phyloP scores from a whole-genome alignment of 1,284 basidiomycete species.

The Paramarasmius palmivorus region DNA sequence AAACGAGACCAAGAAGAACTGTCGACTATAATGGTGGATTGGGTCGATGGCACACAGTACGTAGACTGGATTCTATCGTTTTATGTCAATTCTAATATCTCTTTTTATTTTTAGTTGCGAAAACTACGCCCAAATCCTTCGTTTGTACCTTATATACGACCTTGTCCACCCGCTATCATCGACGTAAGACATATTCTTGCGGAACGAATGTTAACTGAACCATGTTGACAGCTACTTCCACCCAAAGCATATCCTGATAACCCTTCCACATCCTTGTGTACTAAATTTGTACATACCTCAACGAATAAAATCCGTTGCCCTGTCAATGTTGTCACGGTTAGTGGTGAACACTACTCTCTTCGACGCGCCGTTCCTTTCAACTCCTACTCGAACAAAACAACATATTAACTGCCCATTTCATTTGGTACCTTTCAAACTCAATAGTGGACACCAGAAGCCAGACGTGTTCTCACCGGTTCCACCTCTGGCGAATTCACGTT shows the following conservation, averaged over 20 bases:
- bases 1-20: slow-evolving; percentile 89
- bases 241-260: slow-evolving; percentile 90
- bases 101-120: slow-evolving; percentile 48
- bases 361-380: background rate
- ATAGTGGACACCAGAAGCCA: slow-evolving; percentile 95
- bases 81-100: slow-evolving; percentile 3
- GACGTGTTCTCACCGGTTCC: slow-evolving; percentile 91
- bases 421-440: background rate
- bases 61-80: slow-evolving; percentile 28
- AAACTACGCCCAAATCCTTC: slow-evolving; percentile 76
- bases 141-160: slow-evolving; percentile 76
- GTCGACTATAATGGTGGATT: slow-evolving; percentile 93
- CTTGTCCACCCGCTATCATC: slow-evolving; percentile 81
- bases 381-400: background rate
- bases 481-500: slow-evolving; percentile 98
- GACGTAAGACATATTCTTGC: slow-evolving; percentile 56
- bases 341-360: slow-evolving; percentile 20
- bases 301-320: slow-evolving; percentile 99
- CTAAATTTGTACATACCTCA: slow-evolving; percentile 96
- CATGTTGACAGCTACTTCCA: slow-evolving; percentile 74
- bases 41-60: slow-evolving; percentile 80
- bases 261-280: slow-evolving; percentile 88
- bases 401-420: too few relatives aligned
- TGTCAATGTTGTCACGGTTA: slow-evolving; percentile 89
- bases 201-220: slow-evolving; percentile 19